These are phyloP conservation scores for Yarrowia alimentaria DNA, from an alignment of 805 yeast species.

Conservation along the genomic window DNA sequence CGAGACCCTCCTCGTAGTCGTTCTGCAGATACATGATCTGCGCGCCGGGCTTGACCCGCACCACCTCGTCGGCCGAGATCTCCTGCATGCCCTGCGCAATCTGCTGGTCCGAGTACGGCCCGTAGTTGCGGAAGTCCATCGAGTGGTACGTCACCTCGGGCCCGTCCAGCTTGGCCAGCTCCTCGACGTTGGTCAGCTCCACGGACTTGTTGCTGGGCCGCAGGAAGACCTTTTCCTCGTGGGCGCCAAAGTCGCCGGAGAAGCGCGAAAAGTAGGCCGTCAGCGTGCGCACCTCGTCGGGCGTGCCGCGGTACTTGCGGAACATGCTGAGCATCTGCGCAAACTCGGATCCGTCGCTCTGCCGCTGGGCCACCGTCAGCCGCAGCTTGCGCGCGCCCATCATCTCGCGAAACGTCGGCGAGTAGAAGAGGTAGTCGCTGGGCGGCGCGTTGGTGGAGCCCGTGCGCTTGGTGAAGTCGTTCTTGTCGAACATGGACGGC, in stretches of 20 bases:
- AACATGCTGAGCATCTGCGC: conserved; percentile 9
- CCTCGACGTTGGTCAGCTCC: neutral
- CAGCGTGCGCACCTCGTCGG: neutral
- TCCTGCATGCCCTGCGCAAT: neutral
- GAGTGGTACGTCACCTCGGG: conserved; percentile 4
- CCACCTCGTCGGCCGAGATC: neutral
- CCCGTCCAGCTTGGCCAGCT: neutral
- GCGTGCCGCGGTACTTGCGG: neutral
- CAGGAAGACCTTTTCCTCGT: too few species aligned
- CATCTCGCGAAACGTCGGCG: neutral
- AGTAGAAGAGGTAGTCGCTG: conserved; percentile 6
- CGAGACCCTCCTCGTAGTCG: neutral
- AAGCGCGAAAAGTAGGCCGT: conserved; percentile 1
- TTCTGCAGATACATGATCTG: conserved; percentile 12
- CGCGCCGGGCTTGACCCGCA: conserved; percentile 10
- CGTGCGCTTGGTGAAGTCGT: neutral
- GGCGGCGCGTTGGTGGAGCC: neutral
- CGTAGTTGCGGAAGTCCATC: neutral
- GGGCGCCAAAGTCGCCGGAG: too few species aligned
- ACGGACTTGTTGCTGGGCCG: neutral
- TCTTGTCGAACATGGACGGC: conserved; percentile 29
- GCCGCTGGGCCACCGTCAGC: conserved; percentile 12
- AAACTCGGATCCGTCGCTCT: conserved; percentile 4
- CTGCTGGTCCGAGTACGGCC: neutral
- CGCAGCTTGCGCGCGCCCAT: neutral